Base-by-base conservation (phyloP, 1,284 basidiomycete genomes). In the Rhodotorula sp. region DNA sequence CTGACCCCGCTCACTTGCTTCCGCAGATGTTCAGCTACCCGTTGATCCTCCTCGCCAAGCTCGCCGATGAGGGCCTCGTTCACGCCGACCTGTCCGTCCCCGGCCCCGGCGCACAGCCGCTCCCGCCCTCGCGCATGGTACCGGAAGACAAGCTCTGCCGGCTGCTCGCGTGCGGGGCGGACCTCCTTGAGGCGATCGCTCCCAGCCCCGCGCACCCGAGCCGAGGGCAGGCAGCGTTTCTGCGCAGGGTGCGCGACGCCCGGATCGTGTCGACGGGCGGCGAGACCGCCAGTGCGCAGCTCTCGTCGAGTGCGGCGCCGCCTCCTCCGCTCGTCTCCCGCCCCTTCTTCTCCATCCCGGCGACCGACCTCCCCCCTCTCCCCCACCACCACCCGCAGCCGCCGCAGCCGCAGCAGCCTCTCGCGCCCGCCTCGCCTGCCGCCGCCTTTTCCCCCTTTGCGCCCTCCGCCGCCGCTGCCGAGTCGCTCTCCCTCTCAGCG, bases 51-150 rank as follows among this genome's bases (percentile, higher is more conserved):
- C 67, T 76, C 62, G 70, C 66, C 54, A 69, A 72, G 46, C 66
- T 76, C 36, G 72, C 72, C 44, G 71, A 74, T 60, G 74, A 76
- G 67, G 74, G 74, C 21, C 55, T 76, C 21, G 66, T 76, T 22
- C 57, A 57, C n/a, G 57, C 67, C 37, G 70, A 72, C 66, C 63
- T 74, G 29, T 63, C 65, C 22, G 67, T 76, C 51, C 61, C 71
- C 36, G 29, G 65, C 4, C 34, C 70, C 36, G 41, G 39, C 39
- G 29, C 66, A 2, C 36, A 53, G 8, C 63, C 64, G 36, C 67
- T 44, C 53, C 67, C 53, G 41, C 58, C 64, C 17, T 62, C 69
- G 21, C 51, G 64, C 25, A 69, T 67, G 64, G 8, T 39, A 4
- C 69, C 70, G 0, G 57, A 50, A 22, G 74, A 75, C 67, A 75